Base-by-base conservation (phyloP, 2,329 filamentous ascomycete species). In the Oidium heveae region DNA sequence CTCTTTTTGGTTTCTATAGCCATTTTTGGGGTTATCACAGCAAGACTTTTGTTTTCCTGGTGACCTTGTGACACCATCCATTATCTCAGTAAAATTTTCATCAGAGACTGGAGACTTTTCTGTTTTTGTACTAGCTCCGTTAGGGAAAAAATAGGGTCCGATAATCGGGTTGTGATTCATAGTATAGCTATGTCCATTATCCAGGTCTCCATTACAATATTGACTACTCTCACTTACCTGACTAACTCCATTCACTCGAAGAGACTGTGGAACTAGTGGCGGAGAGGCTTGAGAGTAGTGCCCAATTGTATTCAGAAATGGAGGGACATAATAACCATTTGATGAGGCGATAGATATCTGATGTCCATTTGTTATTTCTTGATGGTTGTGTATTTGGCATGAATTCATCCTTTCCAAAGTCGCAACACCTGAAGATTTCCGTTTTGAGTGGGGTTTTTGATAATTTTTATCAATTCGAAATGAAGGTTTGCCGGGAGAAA, bases 341-440 rank as follows among this genome's bases (percentile, higher is more conserved):
- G 53, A 59, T 55, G 57, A 36, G 20, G 24, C 5, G 32, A 43
- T 24, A 13, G 54, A 32, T 13, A 28, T 22, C 8, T 15, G 6
- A 8, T 39, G 37, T 39, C 13, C 37, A 18, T n/a, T 46, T 28
- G 39, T 36, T 16, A 49, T 13, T 16, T 18, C 9, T 12, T 46
- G 43, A 28, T 73, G 55, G 51, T 76, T 64, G 60, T 75, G 77
- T 56, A 76, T 62, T 56, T 70, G 71, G 58, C 65, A 70, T n/a
- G 69, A 66, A 58, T 77, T 72, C 66, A 77, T 75, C 56, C 74
- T 70, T 51, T 72, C 69, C 16, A 79, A 63, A 10, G 67, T 68
- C 2, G 66, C 62, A 57, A 76, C 74, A 59, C 74, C 70, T 0
- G 74, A 74, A 55, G 68, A 70, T 59, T 73, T 76, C 56, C 63